phyloP scores from a whole-genome alignment of 2,329 filamentous ascomycete genomes.

The Aspergillus sp. region DNA sequence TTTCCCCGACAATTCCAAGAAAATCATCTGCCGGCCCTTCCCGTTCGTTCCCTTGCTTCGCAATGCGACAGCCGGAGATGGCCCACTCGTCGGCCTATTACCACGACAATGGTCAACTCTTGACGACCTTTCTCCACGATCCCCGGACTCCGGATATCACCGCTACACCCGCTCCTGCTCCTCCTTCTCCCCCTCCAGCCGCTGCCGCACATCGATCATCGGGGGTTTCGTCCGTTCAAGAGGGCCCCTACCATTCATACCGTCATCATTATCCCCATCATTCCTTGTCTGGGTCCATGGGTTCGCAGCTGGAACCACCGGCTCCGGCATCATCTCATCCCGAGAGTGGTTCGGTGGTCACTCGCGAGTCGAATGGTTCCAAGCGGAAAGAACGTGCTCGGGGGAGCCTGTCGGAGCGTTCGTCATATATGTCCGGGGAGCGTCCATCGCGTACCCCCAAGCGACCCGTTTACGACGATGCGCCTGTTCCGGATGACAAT shows the following conservation, averaged over 20 bases:
- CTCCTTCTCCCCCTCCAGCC: not conserved
- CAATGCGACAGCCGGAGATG: conserved; percentile 30
- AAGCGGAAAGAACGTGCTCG: conserved; percentile 24
- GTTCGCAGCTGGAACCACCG: conserved; percentile 7
- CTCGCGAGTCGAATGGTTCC: conserved; percentile 19
- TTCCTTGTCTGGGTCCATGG: conserved; percentile 11
- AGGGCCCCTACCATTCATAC: conserved; percentile 15
- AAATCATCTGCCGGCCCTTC: conserved; percentile 3
- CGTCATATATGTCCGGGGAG: conserved; percentile 29
- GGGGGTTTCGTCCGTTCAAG: conserved; percentile 14
- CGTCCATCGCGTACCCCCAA: conserved; percentile 21
- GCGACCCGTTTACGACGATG: conserved; percentile 20
- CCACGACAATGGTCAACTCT: conserved; percentile 21
- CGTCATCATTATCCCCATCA: conserved; percentile 9
- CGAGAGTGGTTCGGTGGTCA: conserved; percentile 18
- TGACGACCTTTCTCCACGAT: conserved; percentile 15
- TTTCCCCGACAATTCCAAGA: not conserved
- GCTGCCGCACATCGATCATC: conserved; percentile 7
- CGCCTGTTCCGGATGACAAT: conserved; percentile 19
- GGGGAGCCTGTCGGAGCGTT: conserved; percentile 28
- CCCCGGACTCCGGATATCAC: conserved; percentile 9
- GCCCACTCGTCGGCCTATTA: conserved; percentile 30
- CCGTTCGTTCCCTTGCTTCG: conserved; percentile 9
- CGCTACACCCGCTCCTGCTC: conserved; percentile 1
- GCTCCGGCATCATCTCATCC: conserved; percentile 11